Evolutionary conservation across 1,284 basidiomycete species (phyloP).

Genomic region (Trichosporon ovoides): DNA sequence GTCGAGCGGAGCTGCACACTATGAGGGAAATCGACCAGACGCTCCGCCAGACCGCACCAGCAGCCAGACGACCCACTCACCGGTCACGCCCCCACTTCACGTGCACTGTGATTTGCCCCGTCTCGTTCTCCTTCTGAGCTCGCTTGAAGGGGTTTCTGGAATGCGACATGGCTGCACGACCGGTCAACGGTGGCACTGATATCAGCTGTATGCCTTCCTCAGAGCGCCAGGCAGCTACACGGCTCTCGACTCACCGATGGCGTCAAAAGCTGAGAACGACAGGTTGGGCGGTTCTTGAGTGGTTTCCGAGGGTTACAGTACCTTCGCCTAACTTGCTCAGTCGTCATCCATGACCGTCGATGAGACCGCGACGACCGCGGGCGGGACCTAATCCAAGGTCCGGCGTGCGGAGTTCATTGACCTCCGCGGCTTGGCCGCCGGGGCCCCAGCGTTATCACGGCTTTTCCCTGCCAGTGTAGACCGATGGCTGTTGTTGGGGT

Average conservation of each 20-base stretch:
- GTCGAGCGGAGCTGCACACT: no score
- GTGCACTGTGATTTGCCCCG: constrained; percentile 39
- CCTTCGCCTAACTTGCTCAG: not conserved
- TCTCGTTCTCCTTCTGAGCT: constrained; percentile 37
- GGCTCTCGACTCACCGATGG: constrained; percentile 7
- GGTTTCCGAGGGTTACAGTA: not conserved
- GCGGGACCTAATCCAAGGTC: not conserved
- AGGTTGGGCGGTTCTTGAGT: not conserved
- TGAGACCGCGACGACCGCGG: not conserved
- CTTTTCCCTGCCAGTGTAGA: no score
- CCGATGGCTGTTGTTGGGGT: no score
- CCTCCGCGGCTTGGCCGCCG: no score
- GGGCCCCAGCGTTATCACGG: no score
- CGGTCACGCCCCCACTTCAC: constrained; percentile 45
- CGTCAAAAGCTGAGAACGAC: constrained; percentile 9
- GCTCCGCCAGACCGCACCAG: not conserved
- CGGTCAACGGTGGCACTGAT: constrained; percentile 10
- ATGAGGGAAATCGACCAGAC: no score
- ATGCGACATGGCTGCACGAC: constrained; percentile 19
- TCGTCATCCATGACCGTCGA: not conserved
- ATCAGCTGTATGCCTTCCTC: not conserved
- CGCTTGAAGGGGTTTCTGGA: constrained; percentile 46
- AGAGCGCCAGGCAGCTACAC: no score
- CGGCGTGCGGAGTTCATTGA: not conserved
- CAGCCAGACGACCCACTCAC: constrained; percentile 22